phyloP scores from a whole-genome alignment of 495 filamentous ascomycete species.

The Achaetomiella virescens region DNA sequence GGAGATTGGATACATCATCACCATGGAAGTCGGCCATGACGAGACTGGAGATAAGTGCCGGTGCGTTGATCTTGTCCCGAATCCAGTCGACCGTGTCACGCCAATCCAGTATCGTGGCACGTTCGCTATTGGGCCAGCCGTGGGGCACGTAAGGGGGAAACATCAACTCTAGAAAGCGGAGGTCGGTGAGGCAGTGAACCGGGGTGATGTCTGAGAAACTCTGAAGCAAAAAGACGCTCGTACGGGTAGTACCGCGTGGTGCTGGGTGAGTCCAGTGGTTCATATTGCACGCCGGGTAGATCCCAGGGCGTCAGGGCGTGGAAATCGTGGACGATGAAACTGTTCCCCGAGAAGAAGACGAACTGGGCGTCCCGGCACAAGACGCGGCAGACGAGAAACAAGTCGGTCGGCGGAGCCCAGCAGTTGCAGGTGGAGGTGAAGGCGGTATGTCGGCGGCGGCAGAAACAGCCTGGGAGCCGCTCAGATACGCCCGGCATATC shows the following conservation, averaged over 20 bases:
- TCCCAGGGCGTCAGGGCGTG: not conserved
- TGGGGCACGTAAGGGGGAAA: not conserved
- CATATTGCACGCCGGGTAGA: not conserved
- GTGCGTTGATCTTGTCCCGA: conserved; percentile 1
- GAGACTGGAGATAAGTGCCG: conserved; percentile 4
- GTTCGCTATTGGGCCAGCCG: not conserved
- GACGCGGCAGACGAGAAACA: conserved; percentile 6
- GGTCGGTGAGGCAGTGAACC: not conserved
- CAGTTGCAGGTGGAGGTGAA: conserved; percentile 1
- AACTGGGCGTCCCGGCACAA: conserved; percentile 5
- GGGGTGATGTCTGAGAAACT: conserved; percentile 5
- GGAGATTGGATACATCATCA: not conserved
- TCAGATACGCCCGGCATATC: not conserved
- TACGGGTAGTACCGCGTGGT: not conserved
- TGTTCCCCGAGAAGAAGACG: conserved; percentile 12
- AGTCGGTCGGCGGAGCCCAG: conserved; percentile 5
- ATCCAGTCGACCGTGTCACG: conserved; percentile 1
- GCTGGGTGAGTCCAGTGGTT: not conserved
- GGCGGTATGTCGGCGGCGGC: conserved; percentile 1
- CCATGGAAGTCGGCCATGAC: conserved; percentile 1
- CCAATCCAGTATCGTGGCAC: not conserved
- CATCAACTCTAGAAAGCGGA: conserved; percentile 8
- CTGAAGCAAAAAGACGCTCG: not conserved
- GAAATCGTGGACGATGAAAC: conserved; percentile 9
- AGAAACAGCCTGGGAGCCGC: conserved; percentile 2